Evolutionary conservation across 441 rosid genomes (phyloP).

Genomic region (Adansonia grandidieri): DNA sequence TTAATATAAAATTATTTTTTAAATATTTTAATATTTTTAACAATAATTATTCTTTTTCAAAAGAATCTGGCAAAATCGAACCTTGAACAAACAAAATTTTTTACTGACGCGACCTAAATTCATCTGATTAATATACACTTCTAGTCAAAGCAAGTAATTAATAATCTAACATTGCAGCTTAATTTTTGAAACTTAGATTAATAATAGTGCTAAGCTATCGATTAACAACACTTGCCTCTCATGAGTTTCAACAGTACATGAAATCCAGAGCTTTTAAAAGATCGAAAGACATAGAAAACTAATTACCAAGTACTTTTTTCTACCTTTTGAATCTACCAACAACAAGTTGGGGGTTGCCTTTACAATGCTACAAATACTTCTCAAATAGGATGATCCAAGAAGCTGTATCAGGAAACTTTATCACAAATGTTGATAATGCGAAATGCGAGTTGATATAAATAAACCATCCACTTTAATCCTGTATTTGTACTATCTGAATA

Average conservation of each 20-base stretch:
- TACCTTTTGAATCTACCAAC: constrained; percentile 3
- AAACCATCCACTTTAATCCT: not conserved
- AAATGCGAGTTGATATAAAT: not conserved
- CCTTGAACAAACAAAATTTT: too few relatives aligned
- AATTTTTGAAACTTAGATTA: not conserved
- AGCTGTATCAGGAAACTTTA: not conserved
- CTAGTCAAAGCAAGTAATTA: too few relatives aligned
- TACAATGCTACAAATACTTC: not conserved
- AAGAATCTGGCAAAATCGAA: too few relatives aligned
- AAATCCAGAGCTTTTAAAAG: not conserved
- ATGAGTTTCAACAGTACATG: not conserved
- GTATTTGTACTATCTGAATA: constrained; percentile 12
- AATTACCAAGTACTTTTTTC: not conserved
- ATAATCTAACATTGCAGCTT: not conserved
- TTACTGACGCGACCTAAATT: too few relatives aligned
- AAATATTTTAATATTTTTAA: too few relatives aligned
- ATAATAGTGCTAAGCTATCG: not conserved
- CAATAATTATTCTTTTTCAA: too few relatives aligned
- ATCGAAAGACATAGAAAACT: not conserved
- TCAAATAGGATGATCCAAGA: not conserved
- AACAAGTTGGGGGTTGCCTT: constrained; percentile 1
- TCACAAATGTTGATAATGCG: not conserved
- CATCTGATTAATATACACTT: too few relatives aligned
- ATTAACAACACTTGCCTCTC: not conserved
- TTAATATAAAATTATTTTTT: too few relatives aligned